A percentile compares a stretch with the other conserved stretches of the same genome.
Conservation (phyloP, 1,139 yeast genomes). For the Candida glucosophila region DNA sequence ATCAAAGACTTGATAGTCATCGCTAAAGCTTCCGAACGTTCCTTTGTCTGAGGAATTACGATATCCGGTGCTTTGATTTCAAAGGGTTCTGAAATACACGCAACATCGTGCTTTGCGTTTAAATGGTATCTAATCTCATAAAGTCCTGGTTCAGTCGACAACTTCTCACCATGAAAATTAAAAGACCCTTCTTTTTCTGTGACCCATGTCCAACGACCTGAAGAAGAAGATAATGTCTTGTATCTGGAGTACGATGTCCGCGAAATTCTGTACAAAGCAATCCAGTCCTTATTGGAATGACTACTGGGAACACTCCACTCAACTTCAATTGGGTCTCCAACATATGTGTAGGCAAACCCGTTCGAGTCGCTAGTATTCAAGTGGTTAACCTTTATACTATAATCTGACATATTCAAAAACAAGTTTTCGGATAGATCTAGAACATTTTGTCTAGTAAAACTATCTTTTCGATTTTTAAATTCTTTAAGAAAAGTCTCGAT, state of each 20-base stretch:
- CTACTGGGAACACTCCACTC: constrained; percentile 48
- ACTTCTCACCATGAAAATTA: constrained; percentile 39
- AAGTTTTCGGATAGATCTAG: constrained; percentile 34
- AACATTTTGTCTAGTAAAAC: constrained; percentile 29
- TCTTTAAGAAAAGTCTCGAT: constrained; percentile 34
- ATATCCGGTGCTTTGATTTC: constrained; percentile 43
- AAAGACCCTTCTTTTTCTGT: constrained; percentile 38
- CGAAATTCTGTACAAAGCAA: constrained; percentile 63
- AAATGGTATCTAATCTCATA: constrained; percentile 74
- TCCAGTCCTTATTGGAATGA: constrained; percentile 55
- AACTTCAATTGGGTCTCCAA: constrained; percentile 51
- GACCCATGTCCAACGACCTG: constrained; percentile 64
- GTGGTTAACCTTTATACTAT: constrained; percentile 18
- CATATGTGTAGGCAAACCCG: constrained; percentile 16
- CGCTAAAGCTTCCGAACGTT: constrained; percentile 19
- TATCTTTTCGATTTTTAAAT: constrained; percentile 23
- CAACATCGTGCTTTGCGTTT: constrained; percentile 63
- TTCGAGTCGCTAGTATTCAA: constrained; percentile 11
- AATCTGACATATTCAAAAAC: constrained; percentile 31
- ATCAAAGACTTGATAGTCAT: constrained; percentile 19
- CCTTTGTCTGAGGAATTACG: constrained; percentile 23
- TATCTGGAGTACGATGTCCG: constrained; percentile 54
- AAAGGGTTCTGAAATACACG: constrained; percentile 63
- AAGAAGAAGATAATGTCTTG: constrained; percentile 54
- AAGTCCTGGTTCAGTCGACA: constrained; percentile 64